Percentiles rank a stretch among this genome's conserved stretches.
Evolutionary conservation across 2,329 filamentous ascomycete genomes (phyloP).

Genomic region (Aspergillus sp.): DNA sequence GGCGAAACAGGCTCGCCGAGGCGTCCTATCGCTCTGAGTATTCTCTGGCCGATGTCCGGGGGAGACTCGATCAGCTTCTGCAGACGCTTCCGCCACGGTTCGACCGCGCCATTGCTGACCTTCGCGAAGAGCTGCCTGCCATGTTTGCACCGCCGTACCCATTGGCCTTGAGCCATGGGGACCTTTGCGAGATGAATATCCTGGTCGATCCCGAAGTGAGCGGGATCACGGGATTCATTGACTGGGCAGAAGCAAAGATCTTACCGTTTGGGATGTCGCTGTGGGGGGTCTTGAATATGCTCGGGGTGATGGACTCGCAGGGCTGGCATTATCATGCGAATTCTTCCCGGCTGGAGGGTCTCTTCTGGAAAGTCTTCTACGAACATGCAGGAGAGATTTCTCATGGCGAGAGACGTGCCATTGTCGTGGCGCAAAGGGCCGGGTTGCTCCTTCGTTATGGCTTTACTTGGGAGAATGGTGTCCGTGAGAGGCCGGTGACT

Average conservation of each 20-base stretch:
- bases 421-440: too few relatives aligned
- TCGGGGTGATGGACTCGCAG: slow-evolving; percentile 12
- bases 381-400: too few relatives aligned
- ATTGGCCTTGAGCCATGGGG: slow-evolving; percentile 12
- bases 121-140: slow-evolving; percentile 10
- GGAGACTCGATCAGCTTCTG: slow-evolving; percentile 8
- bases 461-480: too few relatives aligned
- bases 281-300: slow-evolving; percentile 14
- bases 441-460: too few relatives aligned
- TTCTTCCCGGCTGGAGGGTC: slow-evolving; percentile 4
- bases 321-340: slow-evolving; percentile 14
- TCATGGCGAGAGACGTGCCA: too few relatives aligned
- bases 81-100: slow-evolving; percentile 9
- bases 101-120: not conserved
- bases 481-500: too few relatives aligned
- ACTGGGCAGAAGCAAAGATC: slow-evolving; percentile 18
- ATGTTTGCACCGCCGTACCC: slow-evolving; percentile 9
- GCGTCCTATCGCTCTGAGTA: slow-evolving; percentile 4
- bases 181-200: slow-evolving; percentile 15
- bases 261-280: slow-evolving; percentile 21
- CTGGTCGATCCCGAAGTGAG: slow-evolving; percentile 11
- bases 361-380: slow-evolving; percentile 14
- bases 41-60: slow-evolving; percentile 9
- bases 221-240: slow-evolving; percentile 15
- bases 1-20: slow-evolving; percentile 10